These are phyloP conservation scores for Willaertia magna DNA, from an alignment of 208 protist species.

Conservation along the genomic window DNA sequence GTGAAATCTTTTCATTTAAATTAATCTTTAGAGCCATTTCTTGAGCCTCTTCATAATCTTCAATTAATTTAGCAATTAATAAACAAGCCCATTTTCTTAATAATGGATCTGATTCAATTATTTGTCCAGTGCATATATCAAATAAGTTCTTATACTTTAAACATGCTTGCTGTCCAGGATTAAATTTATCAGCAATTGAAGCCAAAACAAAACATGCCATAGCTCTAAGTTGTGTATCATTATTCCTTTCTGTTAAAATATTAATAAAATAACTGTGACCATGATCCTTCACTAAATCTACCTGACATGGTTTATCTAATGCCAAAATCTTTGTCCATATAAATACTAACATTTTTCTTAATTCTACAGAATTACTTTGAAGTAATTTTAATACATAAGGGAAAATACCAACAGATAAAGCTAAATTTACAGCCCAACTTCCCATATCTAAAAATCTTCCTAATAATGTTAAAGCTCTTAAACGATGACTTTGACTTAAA, in stretches of 20 bases:
- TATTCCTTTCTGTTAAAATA: conserved; percentile 49
- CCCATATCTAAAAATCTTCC: conserved; percentile 88
- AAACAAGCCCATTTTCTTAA: conserved; percentile 37
- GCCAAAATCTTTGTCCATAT: conserved; percentile 64
- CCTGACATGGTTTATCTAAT: conserved; percentile 45
- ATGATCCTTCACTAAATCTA: background rate
- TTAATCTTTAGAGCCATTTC: background rate
- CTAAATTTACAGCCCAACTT: conserved; percentile 79
- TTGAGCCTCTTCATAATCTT: conserved; percentile 33
- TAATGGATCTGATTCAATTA: conserved; percentile 22
- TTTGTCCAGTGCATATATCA: background rate
- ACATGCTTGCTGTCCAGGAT: conserved; percentile 12
- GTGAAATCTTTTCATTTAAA: background rate
- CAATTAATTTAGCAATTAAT: conserved; percentile 45
- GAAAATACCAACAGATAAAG: conserved; percentile 88
- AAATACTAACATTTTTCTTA: conserved; percentile 48
- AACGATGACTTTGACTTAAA: conserved; percentile 67
- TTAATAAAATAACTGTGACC: conserved; percentile 47
- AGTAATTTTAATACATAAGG: conserved; percentile 92
- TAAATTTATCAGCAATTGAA: conserved; percentile 29
- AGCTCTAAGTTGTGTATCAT: conserved; percentile 55
- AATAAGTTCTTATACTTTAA: background rate
- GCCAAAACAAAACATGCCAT: conserved; percentile 80
- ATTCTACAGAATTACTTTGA: conserved; percentile 36
- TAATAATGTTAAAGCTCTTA: conserved; percentile 85